These are phyloP conservation scores for Rugosomyces carneus DNA, from an alignment of 1,284 basidiomycete species.

Conservation along the genomic window DNA sequence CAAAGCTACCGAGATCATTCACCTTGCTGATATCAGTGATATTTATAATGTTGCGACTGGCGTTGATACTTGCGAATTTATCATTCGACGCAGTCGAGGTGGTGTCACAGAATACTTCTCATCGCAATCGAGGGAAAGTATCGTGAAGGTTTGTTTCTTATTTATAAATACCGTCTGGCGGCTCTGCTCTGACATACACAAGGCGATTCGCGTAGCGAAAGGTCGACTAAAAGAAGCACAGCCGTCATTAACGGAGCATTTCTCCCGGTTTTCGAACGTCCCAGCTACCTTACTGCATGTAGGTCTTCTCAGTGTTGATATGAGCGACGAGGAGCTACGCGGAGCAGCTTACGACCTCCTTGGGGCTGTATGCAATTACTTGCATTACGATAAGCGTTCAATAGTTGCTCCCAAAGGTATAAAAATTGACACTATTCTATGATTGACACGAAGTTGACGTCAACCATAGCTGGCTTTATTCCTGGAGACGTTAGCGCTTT, in stretches of 20 bases:
- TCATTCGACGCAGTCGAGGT: slow-evolving; percentile 68
- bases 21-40: slow-evolving; percentile 77
- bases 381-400: slow-evolving; percentile 69
- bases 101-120: slow-evolving; percentile 67
- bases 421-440: slow-evolving; percentile 15
- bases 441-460: neutral
- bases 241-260: slow-evolving; percentile 56
- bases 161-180: neutral
- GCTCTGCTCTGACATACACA: slow-evolving; percentile 1
- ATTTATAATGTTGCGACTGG: slow-evolving; percentile 75
- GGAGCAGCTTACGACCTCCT: slow-evolving; percentile 74
- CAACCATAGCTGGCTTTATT: slow-evolving; percentile 54
- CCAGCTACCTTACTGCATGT: slow-evolving; percentile 80
- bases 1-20: slow-evolving; percentile 75
- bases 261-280: slow-evolving; percentile 75
- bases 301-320: slow-evolving; percentile 71
- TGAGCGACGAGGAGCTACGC: slow-evolving; percentile 70
- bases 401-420: slow-evolving; percentile 64
- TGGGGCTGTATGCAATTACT: slow-evolving; percentile 70
- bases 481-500: slow-evolving; percentile 69
- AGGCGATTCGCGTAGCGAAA: slow-evolving; percentile 69
- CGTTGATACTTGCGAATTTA: slow-evolving; percentile 73
- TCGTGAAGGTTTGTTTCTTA: slow-evolving; percentile 57
- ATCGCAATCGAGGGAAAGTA: slow-evolving; percentile 59
- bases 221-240: slow-evolving; percentile 54